Base-by-base conservation (phyloP, 177 flowering plant genomes). In the Vitis hybrid region DNA sequence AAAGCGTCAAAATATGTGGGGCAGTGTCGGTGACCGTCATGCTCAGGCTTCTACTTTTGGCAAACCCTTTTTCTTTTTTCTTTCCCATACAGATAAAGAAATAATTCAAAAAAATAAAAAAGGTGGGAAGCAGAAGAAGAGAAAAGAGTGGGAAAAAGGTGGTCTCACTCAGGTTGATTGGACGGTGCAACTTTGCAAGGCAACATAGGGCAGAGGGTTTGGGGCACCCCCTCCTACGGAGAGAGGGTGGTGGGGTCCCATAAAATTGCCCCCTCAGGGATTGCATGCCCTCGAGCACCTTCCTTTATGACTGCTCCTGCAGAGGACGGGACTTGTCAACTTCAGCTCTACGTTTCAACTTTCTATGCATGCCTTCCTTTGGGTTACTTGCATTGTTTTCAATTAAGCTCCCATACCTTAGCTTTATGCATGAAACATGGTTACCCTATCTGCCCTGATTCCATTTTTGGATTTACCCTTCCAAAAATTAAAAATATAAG, bases 1-100 rank as follows among this genome's bases (percentile, higher is more conserved):
- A 26, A 30, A 5, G 14, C 21, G 6, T 1, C 17, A 2, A 54
- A 50, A 52, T 5, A 17, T 52, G 49, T 61, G 51, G 26, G 50
- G 56, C 19, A 0, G 52, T 60, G 75, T 60, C 66, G 70, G 70
- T 72, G 69, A 66, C 32, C 10, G 60, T 65, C 60, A 66, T 60
- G 14, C 18, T 60, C 58, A 8, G 55, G 10, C 49, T 55, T 14
- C 65, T 64, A 19, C 68, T 64, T 71, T 71, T 57, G 55, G 45
- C 23, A 63, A 70, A 54, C 19, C 40, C 64, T 54, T n/a, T 59
- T 61, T 70, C 66, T 62, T 70, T 17, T 10, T 52, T 52, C 32
- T 61, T 18, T 21, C 5, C 26, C 26, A 23, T 11, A 10, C 34
- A 23, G 8, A 40, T 40, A 40, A 6, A 40, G 12, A 68, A 48